Base-by-base conservation (phyloP, 2,329 filamentous ascomycete genomes). In the Penicillium sp. region DNA sequence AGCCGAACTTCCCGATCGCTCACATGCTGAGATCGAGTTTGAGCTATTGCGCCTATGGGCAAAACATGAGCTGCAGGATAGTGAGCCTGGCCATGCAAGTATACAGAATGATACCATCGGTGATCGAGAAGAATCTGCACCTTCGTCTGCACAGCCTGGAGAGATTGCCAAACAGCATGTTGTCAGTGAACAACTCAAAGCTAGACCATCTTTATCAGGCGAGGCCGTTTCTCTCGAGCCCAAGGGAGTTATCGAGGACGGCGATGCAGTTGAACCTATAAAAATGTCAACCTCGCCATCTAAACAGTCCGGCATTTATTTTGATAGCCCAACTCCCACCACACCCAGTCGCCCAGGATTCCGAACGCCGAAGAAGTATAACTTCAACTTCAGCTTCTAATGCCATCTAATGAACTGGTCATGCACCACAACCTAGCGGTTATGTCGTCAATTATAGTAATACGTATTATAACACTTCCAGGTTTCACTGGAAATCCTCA, bases 1-100 rank as follows among this genome's bases (percentile, higher is more conserved):
- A 28, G 36, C 39, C 12, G 39, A 43, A n/a, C 37, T 65, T n/a
- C 57, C 56, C 5, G 45, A 49, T 18, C 55, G 60, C 14, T 51
- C 56, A 11, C 45, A 47, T 29, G 40, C 49, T 13, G 60, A 62
- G 35, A 49, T 62, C 18, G 61, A 65, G 36, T 58, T 57, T 40
- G 54, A 64, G 33, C 38, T 64, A 36, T 42, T 65, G 39, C 50
- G 51, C 35, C 45, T 56, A 15, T 65, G 59, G 57, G 54, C 46
- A 30, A 50, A 51, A 8, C 50, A 50, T 27, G 46, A 50, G 12
- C 41, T 41, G 17, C 47, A 41, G 42, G 40, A 37, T 30, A 33
- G 39, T 7, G 35, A 45, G 8, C 25, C 32, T 2, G 22, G 12
- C 18, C 5, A 9, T 22, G 5, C 18, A 22, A 5, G 9, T 22